Base-by-base conservation (phyloP, 371 early-diverging fungal genomes). In the Actinomucor elegans region DNA sequence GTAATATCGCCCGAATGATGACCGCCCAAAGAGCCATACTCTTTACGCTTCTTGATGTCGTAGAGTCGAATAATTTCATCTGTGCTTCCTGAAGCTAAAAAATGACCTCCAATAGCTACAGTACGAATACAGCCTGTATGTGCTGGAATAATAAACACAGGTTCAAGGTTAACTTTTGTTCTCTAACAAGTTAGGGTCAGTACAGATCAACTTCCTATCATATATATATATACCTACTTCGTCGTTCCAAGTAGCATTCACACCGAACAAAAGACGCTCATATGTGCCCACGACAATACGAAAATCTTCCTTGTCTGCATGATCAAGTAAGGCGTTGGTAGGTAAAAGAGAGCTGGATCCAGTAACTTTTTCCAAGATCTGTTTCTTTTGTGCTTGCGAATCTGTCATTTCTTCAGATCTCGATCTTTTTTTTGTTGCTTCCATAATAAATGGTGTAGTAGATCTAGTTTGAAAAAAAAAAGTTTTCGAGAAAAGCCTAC, bases 41-140 rank as follows among this genome's bases (percentile, higher is more conserved):
- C 97, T 57, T 92, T 92, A 48, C 91, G 85, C 29, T 81, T 83
- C 58, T 86, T 88, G 8, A 97, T 74, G 64, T 97, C 93, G 63
- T 93, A 97, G 29, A 98, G 58, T 42, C 86, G 84, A 67, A 98
- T 89, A 61, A 90, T 81, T 72, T 98, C 99, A 67, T 98, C 99
- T 6, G 94, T 88, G 62, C 95, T 92, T 12, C 99, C 99, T 1
- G 99, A 93, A 2, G 96, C 97, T 58, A 98, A 76, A 55, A 77
- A 88, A 44, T 88, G 78, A 14, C 86, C 84, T 23, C 90, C 87
- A 24, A 87, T 71, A 7, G 91, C 85, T 23, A 94, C 80, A 14
- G 93, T 78, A 54, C 93, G 94, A 69, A 98, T 94, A 64, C 88
- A 90, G 14, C 92, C 88, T 27, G 91, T 92, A 66, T 98, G 99